These are phyloP conservation scores for Oldenlandia corymbosa DNA, from an alignment of 257 asterid species.

Conservation along the genomic window DNA sequence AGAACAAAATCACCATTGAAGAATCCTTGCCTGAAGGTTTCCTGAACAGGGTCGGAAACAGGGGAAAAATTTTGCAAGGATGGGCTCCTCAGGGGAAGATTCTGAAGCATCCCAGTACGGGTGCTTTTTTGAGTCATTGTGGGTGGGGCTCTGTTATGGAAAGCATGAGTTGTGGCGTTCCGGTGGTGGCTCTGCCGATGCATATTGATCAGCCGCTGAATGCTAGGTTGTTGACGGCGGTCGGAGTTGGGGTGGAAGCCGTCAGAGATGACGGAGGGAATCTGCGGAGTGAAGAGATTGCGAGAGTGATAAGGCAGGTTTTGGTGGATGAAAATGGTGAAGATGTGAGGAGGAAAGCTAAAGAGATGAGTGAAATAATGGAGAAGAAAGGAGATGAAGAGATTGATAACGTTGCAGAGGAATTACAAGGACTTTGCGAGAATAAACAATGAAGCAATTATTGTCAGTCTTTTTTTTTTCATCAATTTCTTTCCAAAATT, in stretches of 20 bases:
- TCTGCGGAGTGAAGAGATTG: slow-evolving; percentile 16
- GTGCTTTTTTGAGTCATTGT: slow-evolving; percentile 26
- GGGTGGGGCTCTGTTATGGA: slow-evolving; percentile 30
- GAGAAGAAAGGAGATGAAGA: slow-evolving; percentile 16
- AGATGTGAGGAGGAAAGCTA: slow-evolving; percentile 15
- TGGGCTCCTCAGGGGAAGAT: slow-evolving; percentile 29
- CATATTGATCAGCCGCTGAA: slow-evolving; percentile 27
- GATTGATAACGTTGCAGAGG: slow-evolving; percentile 16
- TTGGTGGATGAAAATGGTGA: slow-evolving; percentile 25
- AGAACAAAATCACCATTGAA: background rate
- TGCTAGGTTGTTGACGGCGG: slow-evolving; percentile 20
- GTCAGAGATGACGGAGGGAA: slow-evolving; percentile 18
- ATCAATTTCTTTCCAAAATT: too few relatives aligned
- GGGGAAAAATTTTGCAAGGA: slow-evolving; percentile 22
- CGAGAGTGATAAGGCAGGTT: slow-evolving; percentile 15
- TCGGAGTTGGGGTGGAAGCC: slow-evolving; percentile 24
- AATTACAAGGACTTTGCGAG: slow-evolving; percentile 7
- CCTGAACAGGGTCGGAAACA: slow-evolving; percentile 12
- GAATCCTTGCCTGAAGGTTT: slow-evolving; percentile 26
- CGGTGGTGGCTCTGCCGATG: slow-evolving; percentile 27
- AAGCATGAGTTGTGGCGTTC: slow-evolving; percentile 23
- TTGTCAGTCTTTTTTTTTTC: too few relatives aligned
- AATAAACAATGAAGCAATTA: background rate
- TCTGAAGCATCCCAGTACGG: slow-evolving; percentile 17
- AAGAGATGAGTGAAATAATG: slow-evolving; percentile 15